Percentiles rank a stretch among this genome's conserved stretches.
phyloP scores from a whole-genome alignment of 108 stramenopile genomes.

The Schizochytrium sp. region DNA sequence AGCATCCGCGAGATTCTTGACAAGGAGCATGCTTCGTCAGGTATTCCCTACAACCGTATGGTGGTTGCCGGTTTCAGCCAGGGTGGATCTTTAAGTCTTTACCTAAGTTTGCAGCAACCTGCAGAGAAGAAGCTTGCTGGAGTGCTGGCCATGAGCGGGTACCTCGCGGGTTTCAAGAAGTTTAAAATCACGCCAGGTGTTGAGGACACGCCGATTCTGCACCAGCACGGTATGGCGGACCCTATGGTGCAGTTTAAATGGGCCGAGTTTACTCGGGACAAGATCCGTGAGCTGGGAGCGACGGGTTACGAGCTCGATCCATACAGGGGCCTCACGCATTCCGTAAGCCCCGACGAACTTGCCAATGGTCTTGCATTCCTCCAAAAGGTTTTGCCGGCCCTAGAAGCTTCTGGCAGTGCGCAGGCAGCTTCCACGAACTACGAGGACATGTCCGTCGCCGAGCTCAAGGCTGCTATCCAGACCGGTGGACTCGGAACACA shows the following conservation, averaged over 20 bases:
- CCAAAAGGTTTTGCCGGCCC: conserved; percentile 78
- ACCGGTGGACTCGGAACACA: conserved; percentile 69
- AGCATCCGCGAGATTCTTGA: conserved; percentile 79
- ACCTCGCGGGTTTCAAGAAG: conserved; percentile 81
- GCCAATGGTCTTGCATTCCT: conserved; percentile 80
- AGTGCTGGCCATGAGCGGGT: conserved; percentile 86
- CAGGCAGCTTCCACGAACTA: conserved; percentile 84
- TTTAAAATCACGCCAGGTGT: conserved; percentile 78
- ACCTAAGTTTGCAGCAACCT: conserved; percentile 85
- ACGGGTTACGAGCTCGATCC: conserved; percentile 81
- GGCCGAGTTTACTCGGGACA: conserved; percentile 81
- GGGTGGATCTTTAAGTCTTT: conserved; percentile 88
- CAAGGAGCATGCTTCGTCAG: conserved; percentile 71
- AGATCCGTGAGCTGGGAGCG: conserved; percentile 76
- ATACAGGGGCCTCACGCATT: conserved; percentile 84
- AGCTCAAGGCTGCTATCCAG: conserved; percentile 88
- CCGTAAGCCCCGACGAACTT: conserved; percentile 83
- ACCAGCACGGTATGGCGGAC: conserved; percentile 89
- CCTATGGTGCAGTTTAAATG: conserved; percentile 81
- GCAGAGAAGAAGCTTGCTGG: conserved; percentile 82
- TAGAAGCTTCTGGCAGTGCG: conserved; percentile 64
- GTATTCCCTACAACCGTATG: conserved; percentile 87
- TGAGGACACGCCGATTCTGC: conserved; percentile 82
- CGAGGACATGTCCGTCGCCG: conserved; percentile 87
- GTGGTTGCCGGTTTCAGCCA: conserved; percentile 92